Conservation (phyloP, 2,329 filamentous ascomycete species). For the Fusarium sp. region DNA sequence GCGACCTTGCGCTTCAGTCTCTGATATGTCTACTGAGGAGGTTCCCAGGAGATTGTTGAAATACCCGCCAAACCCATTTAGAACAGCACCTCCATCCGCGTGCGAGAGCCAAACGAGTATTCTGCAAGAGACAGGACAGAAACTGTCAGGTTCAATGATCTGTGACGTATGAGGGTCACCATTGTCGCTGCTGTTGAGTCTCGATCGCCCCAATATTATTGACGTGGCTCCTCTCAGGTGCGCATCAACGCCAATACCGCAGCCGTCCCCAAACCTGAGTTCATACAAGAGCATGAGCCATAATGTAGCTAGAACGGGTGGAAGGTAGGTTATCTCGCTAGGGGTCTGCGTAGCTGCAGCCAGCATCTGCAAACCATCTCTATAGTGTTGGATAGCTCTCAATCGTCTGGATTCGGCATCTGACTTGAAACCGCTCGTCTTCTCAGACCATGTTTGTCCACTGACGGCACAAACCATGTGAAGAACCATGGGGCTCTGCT, state of each 20-base stretch:
- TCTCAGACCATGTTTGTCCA: neutral
- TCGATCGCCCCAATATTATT: neutral
- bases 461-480: neutral
- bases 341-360: neutral
- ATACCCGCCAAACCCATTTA: neutral
- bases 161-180: too few relatives aligned
- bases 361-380: neutral
- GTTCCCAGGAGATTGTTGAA: neutral
- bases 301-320: neutral
- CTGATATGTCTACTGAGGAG: neutral
- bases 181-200: accelerated
- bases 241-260: neutral
- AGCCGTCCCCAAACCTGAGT: neutral
- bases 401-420: neutral
- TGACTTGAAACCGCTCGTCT: neutral
- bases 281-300: neutral
- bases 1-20: neutral
- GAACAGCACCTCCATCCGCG: neutral
- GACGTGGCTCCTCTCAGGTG: neutral
- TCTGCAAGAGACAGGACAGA: neutral
- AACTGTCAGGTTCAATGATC: neutral
- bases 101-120: neutral
- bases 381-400: neutral
- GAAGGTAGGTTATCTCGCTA: neutral
- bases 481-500: neutral